These are phyloP conservation scores for Hypoxylon cercidicola DNA, from an alignment of 495 filamentous ascomycete genomes.

Conservation along the genomic window DNA sequence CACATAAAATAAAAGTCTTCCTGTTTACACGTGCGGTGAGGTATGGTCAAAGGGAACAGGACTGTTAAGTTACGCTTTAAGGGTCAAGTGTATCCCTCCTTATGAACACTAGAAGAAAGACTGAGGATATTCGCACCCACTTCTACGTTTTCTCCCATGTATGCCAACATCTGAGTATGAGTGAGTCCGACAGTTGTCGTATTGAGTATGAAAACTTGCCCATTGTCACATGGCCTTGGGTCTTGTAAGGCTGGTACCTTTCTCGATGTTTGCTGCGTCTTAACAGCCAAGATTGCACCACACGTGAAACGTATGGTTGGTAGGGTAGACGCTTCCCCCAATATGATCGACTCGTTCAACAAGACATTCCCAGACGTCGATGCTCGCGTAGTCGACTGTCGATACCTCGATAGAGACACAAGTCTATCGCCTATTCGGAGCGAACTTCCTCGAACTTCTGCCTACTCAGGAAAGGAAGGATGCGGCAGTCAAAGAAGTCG, in stretches of 20 bases:
- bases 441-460: slow-evolving; percentile 12
- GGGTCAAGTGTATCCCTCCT: background rate
- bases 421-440: slow-evolving; percentile 8
- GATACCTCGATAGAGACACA: slow-evolving; percentile 8
- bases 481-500: slow-evolving; percentile 7
- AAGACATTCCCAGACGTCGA: slow-evolving; percentile 5
- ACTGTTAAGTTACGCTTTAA: too few species aligned
- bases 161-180: slow-evolving; percentile 28
- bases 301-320: slow-evolving; percentile 21
- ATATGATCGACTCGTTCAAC: slow-evolving; percentile 21
- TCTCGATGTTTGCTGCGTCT: slow-evolving; percentile 14
- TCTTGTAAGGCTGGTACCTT: slow-evolving; percentile 35
- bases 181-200: slow-evolving; percentile 19
- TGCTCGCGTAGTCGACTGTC: slow-evolving; percentile 17
- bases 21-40: background rate
- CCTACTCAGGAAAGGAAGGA: slow-evolving; percentile 2
- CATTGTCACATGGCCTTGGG: slow-evolving; percentile 36
- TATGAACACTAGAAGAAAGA: background rate
- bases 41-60: background rate
- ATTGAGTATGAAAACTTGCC: too few species aligned
- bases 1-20: slow-evolving; percentile 43
- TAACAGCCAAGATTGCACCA: slow-evolving; percentile 15
- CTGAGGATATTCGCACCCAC: slow-evolving; percentile 6
- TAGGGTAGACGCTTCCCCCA: slow-evolving; percentile 12
- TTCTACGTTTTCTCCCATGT: slow-evolving; percentile 37